A percentile compares a stretch with the other conserved stretches of the same genome.
phyloP scores from a whole-genome alignment of 2,329 filamentous ascomycete genomes.

The Bipolaris zeicola region DNA sequence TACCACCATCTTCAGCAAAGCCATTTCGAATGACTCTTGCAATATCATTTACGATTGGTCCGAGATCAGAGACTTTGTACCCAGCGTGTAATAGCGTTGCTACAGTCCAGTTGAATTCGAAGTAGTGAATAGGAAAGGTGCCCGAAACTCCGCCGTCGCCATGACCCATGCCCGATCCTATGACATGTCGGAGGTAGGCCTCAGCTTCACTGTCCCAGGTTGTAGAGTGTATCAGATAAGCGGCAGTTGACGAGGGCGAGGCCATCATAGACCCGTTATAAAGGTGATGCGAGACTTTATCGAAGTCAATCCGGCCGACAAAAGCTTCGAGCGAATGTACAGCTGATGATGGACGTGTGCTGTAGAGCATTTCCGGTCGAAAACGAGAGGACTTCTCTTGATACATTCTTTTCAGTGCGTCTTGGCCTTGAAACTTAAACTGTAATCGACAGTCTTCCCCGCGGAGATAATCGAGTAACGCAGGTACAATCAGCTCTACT shows the following conservation, averaged over 20 bases:
- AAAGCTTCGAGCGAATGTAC: not conserved
- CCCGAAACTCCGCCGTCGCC: not conserved
- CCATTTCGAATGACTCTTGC: no score
- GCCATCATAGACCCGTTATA: not conserved
- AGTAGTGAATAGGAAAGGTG: not conserved
- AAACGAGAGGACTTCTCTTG: not conserved
- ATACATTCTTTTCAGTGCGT: not conserved
- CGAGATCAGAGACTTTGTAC: no score
- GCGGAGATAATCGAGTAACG: not conserved
- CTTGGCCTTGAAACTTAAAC: not conserved
- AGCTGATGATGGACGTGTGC: not conserved
- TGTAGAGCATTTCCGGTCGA: not conserved
- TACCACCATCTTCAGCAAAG: no score
- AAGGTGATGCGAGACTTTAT: not conserved
- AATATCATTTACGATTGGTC: no score
- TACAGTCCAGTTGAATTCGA: not conserved
- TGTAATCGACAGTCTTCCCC: not conserved
- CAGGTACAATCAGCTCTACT: not conserved
- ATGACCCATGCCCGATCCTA: not conserved
- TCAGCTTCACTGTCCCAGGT: not conserved
- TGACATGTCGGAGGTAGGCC: not conserved
- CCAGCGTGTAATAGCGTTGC: not conserved
- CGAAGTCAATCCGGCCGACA: not conserved
- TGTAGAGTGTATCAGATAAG: not conserved
- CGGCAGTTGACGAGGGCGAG: not conserved